Percentiles rank a stretch among this genome's conserved stretches.
phyloP scores from a whole-genome alignment of 805 yeast species.

The Scheffersomyces stipitis region DNA sequence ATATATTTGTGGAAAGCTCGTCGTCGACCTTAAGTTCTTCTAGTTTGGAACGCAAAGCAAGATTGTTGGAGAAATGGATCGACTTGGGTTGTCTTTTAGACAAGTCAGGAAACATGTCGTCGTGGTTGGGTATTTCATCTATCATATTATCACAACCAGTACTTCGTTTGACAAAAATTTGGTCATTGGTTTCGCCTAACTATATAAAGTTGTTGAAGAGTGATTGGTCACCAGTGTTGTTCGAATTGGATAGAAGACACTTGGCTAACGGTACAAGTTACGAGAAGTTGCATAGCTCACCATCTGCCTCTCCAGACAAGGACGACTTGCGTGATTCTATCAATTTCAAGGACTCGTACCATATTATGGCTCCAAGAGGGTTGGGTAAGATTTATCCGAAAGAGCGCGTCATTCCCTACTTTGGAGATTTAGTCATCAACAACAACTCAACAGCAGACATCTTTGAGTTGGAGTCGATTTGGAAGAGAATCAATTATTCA shows the following conservation, averaged over 20 bases:
- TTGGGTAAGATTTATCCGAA: constrained; percentile 76
- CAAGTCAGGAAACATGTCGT: constrained; percentile 84
- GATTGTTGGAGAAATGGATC: constrained; percentile 78
- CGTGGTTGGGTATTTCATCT: constrained; percentile 90
- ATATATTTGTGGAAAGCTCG: constrained; percentile 57
- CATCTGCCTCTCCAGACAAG: constrained; percentile 1
- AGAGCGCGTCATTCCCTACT: constrained; percentile 80
- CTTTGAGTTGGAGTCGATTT: constrained; percentile 60
- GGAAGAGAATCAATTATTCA: constrained; percentile 68
- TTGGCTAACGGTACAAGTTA: constrained; percentile 39
- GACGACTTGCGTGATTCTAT: constrained; percentile 25
- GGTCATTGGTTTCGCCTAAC: constrained; percentile 68
- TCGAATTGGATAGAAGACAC: constrained; percentile 79
- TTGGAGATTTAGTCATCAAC: constrained; percentile 76
- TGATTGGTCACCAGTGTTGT: constrained; percentile 92
- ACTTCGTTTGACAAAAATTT: constrained; percentile 67
- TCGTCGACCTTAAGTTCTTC: constrained; percentile 15
- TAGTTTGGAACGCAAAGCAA: constrained; percentile 52
- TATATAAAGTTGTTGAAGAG: constrained; percentile 60
- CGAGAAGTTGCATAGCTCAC: constrained; percentile 8
- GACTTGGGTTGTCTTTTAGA: constrained; percentile 77
- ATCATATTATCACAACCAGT: constrained; percentile 80
- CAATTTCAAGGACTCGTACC: constrained; percentile 49
- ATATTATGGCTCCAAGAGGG: constrained; percentile 84
- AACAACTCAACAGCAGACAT: constrained; percentile 34